Conservation (phyloP, 306 rosid genomes). For the Dryas drummondii region DNA sequence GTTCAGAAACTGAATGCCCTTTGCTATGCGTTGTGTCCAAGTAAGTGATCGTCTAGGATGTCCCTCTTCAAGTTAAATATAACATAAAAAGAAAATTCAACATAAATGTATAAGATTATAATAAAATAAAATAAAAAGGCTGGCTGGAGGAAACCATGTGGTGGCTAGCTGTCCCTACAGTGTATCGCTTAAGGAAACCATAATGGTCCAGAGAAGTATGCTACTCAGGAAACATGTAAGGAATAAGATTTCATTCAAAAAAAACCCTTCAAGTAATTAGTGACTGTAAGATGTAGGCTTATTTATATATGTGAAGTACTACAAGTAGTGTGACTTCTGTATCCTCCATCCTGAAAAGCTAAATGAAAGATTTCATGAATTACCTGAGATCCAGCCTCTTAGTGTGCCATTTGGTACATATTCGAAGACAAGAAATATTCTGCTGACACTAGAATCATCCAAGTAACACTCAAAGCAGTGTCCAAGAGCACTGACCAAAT, state of each 20-base stretch:
- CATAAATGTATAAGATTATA: not conserved
- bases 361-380: conserved; percentile 14
- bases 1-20: no score
- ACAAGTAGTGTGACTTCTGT: conserved; percentile 1
- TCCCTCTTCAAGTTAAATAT: no score
- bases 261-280: not conserved
- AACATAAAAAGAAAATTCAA: no score
- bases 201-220: not conserved
- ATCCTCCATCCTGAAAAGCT: conserved; percentile 20
- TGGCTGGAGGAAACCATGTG: conserved; percentile 10
- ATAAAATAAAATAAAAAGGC: not conserved
- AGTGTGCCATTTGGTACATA: conserved; percentile 81
- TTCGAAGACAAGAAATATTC: conserved; percentile 78
- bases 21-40: no score
- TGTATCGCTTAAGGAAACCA: not conserved
- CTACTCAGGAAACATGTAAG: not conserved
- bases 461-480: conserved; percentile 89
- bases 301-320: not conserved
- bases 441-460: conserved; percentile 86
- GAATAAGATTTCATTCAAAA: not conserved
- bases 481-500: conserved; percentile 87
- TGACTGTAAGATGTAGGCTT: not conserved
- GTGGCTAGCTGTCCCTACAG: not conserved
- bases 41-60: no score
- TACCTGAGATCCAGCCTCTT: conserved; percentile 90